Evolutionary conservation across 1,139 yeast genomes (phyloP), one percentile per base, ranked within the genome.

Genomic region (Yamadazyma mexicana): DNA sequence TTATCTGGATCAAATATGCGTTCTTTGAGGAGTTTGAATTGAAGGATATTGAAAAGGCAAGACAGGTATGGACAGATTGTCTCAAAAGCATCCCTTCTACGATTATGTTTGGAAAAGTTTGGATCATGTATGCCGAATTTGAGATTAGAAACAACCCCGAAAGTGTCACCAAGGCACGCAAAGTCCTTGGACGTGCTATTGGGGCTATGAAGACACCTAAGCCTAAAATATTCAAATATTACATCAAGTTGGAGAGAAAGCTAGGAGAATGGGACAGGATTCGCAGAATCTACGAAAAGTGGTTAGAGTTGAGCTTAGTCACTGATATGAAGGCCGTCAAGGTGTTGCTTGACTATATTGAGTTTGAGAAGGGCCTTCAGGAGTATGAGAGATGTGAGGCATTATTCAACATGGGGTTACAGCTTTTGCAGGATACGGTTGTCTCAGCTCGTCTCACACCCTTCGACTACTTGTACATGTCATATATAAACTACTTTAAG

Each of bases 181-280:
- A 81, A 56, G 63, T 85, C 1, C 60, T 89, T 17, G 97, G 98
- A 0, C 68, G 74, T 39, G 76, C 87, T 0, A 69, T 92, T 28
- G 98, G 96, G 0, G 59, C 56, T 35, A 52, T 64, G n/a, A 49
- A 58, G 33, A 33, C 33, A 3, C 54, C 67, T 15, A 85, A 84
- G 52, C 66, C 63, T 2, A 79, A 77, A 38, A 60, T 87, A 0
- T 82, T 83, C 55, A 67, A 67, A 44, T 73, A 70, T 45, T 92
- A 92, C 57, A 83, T 91, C 40, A 69, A 54, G 3, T 50, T 82
- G 24, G 89, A 83, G 52, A 61, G 52, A 33, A 63, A 64, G 37
- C 54, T 87, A 35, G 85, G 84, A 23, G 89, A 86, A 51, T 83
- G 84, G 72, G 95, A 84, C 46, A 65, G 97, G 31, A 89, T 86